Conservation (phyloP, 768 basidiomycete species). For the Mycena indigotica region DNA sequence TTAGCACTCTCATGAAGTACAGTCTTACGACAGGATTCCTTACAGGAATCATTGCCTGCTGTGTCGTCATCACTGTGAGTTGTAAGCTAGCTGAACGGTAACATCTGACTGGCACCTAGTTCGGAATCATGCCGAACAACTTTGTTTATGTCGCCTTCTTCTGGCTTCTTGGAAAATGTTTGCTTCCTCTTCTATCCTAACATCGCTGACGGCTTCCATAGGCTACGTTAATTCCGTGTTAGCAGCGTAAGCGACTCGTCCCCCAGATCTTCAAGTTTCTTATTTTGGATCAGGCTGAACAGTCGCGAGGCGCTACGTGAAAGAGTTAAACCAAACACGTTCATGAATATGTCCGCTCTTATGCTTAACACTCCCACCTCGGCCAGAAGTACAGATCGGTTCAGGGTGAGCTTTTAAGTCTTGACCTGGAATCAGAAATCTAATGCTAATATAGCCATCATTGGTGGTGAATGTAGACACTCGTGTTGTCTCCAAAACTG, state of each 20-base stretch:
- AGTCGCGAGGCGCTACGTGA: conserved; percentile 50
- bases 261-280: conserved; percentile 1
- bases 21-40: conserved; percentile 48
- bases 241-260: conserved; percentile 44
- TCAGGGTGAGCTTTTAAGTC: not conserved
- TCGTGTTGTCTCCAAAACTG: not conserved
- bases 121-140: conserved; percentile 48
- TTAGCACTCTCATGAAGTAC: conserved; percentile 45
- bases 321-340: conserved; percentile 35
- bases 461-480: not conserved
- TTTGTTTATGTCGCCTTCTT: conserved; percentile 53
- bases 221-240: conserved; percentile 56
- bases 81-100: not conserved
- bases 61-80: conserved; percentile 43
- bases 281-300: conserved; percentile 40
- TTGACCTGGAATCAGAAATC: not conserved
- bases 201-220: conserved; percentile 23
- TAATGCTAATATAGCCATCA: not conserved
- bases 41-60: conserved; percentile 45
- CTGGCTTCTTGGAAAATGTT: conserved; percentile 55
- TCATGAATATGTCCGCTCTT: conserved; percentile 38
- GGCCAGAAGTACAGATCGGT: not conserved
- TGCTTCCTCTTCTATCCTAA: conserved; percentile 17
- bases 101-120: conserved; percentile 29
- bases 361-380: conserved; percentile 13